These are phyloP conservation scores for Cicer judaicum DNA, from an alignment of 306 rosid genomes.

Conservation along the genomic window DNA sequence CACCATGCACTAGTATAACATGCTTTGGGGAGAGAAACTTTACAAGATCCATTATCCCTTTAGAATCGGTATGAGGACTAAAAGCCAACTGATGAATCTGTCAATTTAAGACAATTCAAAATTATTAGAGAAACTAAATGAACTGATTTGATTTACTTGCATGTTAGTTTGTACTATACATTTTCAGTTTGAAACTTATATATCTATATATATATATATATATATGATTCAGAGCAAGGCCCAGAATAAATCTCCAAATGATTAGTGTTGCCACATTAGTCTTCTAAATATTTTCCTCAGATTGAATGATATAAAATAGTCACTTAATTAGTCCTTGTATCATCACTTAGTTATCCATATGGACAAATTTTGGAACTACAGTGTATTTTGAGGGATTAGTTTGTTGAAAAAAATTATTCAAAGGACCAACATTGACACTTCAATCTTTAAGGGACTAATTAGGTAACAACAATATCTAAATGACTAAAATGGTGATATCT, in stretches of 20 bases:
- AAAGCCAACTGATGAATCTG: slow-evolving; percentile 94
- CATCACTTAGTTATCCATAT: background rate
- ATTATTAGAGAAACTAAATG: slow-evolving; percentile 31
- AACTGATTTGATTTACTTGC: background rate
- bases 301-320: background rate
- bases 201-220: background rate
- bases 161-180: background rate
- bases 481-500: background rate
- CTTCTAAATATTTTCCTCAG: background rate
- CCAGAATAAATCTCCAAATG: background rate
- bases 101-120: slow-evolving; percentile 38
- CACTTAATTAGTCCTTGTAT: background rate
- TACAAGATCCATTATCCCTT: slow-evolving; percentile 96
- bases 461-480: background rate
- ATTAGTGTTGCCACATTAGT: background rate
- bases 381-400: background rate
- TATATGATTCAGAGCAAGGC: background rate
- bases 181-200: slow-evolving; percentile 4
- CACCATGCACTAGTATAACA: slow-evolving; percentile 90
- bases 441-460: background rate
- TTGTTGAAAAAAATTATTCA: background rate
- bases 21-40: slow-evolving; percentile 92
- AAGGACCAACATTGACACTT: background rate
- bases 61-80: slow-evolving; percentile 94
- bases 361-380: background rate